Evolutionary conservation across 208 protist species (phyloP).

Genomic region (Trypanosoma avium): DNA sequence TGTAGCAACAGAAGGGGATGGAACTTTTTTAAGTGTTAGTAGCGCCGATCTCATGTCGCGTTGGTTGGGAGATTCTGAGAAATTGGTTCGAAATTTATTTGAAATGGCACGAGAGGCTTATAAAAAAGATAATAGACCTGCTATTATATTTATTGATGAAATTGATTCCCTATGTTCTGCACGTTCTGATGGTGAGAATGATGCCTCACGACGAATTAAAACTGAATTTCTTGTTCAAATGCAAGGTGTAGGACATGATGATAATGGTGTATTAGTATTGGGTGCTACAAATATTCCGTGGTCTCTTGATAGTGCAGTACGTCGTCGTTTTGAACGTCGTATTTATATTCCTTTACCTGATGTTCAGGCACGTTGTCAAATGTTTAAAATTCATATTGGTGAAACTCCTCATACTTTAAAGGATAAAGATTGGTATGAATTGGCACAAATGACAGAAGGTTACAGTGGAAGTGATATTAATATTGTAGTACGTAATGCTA

Average conservation of each 20-base stretch:
- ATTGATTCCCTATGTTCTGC: conserved; percentile 92
- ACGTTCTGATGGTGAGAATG: conserved; percentile 87
- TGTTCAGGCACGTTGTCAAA: conserved; percentile 70
- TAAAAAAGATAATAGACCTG: conserved; percentile 77
- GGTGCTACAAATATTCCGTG: conserved; percentile 93
- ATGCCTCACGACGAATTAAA: conserved; percentile 97
- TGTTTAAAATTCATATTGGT: conserved; percentile 97
- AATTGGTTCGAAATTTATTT: conserved; percentile 93
- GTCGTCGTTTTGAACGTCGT: conserved; percentile 90
- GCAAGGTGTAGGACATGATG: conserved; percentile 85
- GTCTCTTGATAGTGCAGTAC: conserved; percentile 89
- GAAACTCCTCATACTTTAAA: conserved; percentile 88
- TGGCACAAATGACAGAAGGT: conserved; percentile 90
- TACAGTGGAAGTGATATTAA: conserved; percentile 98
- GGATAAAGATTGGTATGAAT: conserved; percentile 86
- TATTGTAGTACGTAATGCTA: conserved; percentile 95
- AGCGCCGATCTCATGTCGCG: conserved; percentile 90
- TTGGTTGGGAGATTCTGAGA: conserved; percentile 94
- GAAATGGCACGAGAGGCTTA: conserved; percentile 85
- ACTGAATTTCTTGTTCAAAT: conserved; percentile 99
- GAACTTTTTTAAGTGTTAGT: conserved; percentile 93
- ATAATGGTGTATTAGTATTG: conserved; percentile 90
- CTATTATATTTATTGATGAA: conserved; percentile 95
- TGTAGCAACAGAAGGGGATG: conserved; percentile 85
- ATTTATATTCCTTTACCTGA: conserved; percentile 94